Conservation (phyloP, 164 flowering plant species). For the Magnolia sinica region DNA sequence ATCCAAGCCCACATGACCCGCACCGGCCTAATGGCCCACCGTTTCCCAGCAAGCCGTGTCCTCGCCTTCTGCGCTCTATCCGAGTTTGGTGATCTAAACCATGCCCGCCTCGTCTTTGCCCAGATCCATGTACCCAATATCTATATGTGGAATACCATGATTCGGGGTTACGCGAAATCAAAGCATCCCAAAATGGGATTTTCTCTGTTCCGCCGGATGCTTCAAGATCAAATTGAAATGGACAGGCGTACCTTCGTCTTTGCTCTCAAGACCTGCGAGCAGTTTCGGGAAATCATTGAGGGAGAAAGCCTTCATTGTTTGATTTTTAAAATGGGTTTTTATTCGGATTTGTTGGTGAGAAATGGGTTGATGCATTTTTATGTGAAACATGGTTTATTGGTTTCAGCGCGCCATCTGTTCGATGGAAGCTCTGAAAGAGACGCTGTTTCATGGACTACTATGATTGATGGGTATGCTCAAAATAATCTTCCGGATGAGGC, state of each 20-base stretch:
- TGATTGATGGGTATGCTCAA: conserved; percentile 53
- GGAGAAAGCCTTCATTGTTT: conserved; percentile 42
- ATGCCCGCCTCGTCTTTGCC: conserved; percentile 12
- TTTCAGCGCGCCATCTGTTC: conserved; percentile 38
- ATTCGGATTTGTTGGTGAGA: conserved; percentile 33
- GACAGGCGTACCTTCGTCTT: conserved; percentile 55
- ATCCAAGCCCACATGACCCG: conserved; percentile 63
- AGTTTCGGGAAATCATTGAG: conserved; percentile 14
- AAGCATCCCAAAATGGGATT: conserved; percentile 28
- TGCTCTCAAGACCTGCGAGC: conserved; percentile 50
- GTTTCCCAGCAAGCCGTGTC: conserved; percentile 58
- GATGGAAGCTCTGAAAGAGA: conserved; percentile 42
- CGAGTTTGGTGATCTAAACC: conserved; percentile 29
- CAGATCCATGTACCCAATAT: conserved; percentile 8
- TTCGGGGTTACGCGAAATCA: conserved; percentile 40
- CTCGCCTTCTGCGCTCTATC: conserved; percentile 56
- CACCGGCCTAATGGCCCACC: conserved; percentile 46
- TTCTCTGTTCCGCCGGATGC: conserved; percentile 41
- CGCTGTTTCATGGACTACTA: conserved; percentile 61
- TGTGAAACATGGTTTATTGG: conserved; percentile 26
- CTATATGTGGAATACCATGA: conserved; percentile 36
- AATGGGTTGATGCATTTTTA: conserved; percentile 62
- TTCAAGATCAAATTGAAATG: conserved; percentile 37
- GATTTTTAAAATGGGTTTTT: conserved; percentile 48
- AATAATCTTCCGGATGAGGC: conserved; percentile 36